Conservation (phyloP, 768 basidiomycete species). For the Podaxis sp. region DNA sequence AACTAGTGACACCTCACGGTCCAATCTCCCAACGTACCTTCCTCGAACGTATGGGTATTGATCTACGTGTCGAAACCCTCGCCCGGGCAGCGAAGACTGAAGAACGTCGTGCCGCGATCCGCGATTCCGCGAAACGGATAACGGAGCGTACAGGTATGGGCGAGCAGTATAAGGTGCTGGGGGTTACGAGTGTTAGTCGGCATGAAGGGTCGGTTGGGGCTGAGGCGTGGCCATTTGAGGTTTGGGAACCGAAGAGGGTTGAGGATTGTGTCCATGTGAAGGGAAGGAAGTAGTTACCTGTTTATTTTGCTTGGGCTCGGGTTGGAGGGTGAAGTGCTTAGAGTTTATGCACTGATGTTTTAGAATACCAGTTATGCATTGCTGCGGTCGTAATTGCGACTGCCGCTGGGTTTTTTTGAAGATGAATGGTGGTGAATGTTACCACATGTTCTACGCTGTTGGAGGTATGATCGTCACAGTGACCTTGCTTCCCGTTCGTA, state of each 20-base stretch:
- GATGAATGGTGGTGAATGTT: not conserved
- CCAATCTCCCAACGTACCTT: conserved; percentile 77
- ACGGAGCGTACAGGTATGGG: conserved; percentile 87
- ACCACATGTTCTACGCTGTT: too few species aligned
- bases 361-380: not conserved
- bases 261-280: conserved; percentile 12
- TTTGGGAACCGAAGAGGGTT: conserved; percentile 16
- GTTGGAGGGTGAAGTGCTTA: not conserved
- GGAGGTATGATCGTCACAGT: too few species aligned
- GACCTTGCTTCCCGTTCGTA: too few species aligned
- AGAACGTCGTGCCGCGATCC: conserved; percentile 53
- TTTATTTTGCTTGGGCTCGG: not conserved
- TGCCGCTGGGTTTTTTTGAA: not conserved
- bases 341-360: not conserved
- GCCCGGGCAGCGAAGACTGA: conserved; percentile 45
- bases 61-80: conserved; percentile 62
- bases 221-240: conserved; percentile 33
- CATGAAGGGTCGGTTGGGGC: conserved; percentile 11
- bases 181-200: conserved; percentile 32
- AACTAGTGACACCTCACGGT: conserved; percentile 49
- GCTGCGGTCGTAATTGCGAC: not conserved
- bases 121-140: conserved; percentile 63
- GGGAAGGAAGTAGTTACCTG: not conserved
- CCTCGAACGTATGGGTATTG: conserved; percentile 75
- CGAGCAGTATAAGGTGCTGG: conserved; percentile 79